phyloP scores from a whole-genome alignment of 2,329 filamentous ascomycete genomes.

The Aspergillus sclerotialis region DNA sequence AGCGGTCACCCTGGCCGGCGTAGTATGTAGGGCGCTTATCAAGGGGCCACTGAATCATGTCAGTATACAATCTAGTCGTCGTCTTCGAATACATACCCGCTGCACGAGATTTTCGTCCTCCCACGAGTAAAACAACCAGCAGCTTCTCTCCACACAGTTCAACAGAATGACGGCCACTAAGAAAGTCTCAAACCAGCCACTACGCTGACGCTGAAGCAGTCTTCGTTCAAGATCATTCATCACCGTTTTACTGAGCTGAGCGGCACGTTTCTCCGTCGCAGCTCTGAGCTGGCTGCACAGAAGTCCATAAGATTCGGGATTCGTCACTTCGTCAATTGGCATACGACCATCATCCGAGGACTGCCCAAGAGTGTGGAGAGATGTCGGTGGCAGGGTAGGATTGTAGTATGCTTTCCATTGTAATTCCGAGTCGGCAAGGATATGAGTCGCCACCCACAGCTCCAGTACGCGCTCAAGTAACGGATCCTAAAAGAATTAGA shows the following conservation, averaged over 20 bases:
- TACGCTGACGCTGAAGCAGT: conserved; percentile 52
- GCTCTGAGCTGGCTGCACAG: conserved; percentile 50
- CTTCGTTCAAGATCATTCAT: conserved; percentile 56
- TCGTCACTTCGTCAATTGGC: conserved; percentile 31
- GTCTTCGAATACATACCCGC: conserved; percentile 21
- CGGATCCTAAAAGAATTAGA: conserved; percentile 28
- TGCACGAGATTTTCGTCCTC: conserved; percentile 34
- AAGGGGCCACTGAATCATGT: conserved; percentile 44
- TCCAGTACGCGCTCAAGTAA: conserved; percentile 47
- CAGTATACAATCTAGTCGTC: neutral
- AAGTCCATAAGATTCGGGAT: conserved; percentile 41
- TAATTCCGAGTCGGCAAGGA: conserved; percentile 45
- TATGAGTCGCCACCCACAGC: conserved; percentile 50
- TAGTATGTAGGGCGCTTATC: conserved; percentile 46
- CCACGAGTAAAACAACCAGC: conserved; percentile 51
- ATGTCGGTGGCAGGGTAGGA: conserved; percentile 30
- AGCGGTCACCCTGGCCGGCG: conserved; percentile 51
- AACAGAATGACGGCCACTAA: conserved; percentile 53
- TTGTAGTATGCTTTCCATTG: conserved; percentile 46
- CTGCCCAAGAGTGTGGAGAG: conserved; percentile 30
- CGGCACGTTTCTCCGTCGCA: conserved; percentile 49
- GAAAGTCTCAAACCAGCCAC: conserved; percentile 52
- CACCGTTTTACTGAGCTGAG: conserved; percentile 45
- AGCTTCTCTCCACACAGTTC: conserved; percentile 54
- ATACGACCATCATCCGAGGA: conserved; percentile 34